Conservation (phyloP, 2,329 filamentous ascomycete genomes). For the Rosellinia necatrix region DNA sequence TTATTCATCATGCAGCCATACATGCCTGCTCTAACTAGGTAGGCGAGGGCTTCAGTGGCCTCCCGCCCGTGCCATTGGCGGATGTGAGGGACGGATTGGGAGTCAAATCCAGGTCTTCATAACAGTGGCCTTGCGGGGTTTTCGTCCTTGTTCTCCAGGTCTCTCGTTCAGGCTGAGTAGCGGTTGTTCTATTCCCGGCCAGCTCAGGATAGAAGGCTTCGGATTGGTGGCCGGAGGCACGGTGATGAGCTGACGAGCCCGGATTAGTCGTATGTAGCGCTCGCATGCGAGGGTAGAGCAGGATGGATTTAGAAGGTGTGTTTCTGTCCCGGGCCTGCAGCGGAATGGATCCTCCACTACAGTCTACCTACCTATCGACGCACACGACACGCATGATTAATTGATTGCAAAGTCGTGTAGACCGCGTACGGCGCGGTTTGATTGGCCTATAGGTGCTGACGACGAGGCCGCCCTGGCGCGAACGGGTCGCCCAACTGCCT, state of each 20-base stretch:
- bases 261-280: conserved; percentile 22
- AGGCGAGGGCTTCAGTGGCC: too few species aligned
- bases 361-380: too few species aligned
- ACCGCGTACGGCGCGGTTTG: conserved; percentile 42
- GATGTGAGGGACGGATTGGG: conserved; percentile 11
- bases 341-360: conserved; percentile 35
- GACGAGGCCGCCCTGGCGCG: conserved; percentile 35
- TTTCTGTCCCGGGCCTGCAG: conserved; percentile 30
- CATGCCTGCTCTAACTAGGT: too few species aligned
- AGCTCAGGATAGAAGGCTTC: conserved; percentile 5
- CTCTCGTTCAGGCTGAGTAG: conserved; percentile 27
- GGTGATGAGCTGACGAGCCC: conserved; percentile 24
- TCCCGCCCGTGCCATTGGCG: conserved; percentile 1
- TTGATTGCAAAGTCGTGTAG: conserved; percentile 45
- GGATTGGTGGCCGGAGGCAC: conserved; percentile 14
- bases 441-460: conserved; percentile 41
- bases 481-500: conserved; percentile 38
- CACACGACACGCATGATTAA: conserved; percentile 48
- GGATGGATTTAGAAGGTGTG: conserved; percentile 30
- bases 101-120: conserved; percentile 20
- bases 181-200: conserved; percentile 17
- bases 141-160: conserved; percentile 14
- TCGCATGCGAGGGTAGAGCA: conserved; percentile 24
- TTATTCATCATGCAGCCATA: too few species aligned
- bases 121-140: conserved; percentile 19